Base-by-base conservation (phyloP, 192 early-diverging fungal genomes). In the Coemansia javaensis region DNA sequence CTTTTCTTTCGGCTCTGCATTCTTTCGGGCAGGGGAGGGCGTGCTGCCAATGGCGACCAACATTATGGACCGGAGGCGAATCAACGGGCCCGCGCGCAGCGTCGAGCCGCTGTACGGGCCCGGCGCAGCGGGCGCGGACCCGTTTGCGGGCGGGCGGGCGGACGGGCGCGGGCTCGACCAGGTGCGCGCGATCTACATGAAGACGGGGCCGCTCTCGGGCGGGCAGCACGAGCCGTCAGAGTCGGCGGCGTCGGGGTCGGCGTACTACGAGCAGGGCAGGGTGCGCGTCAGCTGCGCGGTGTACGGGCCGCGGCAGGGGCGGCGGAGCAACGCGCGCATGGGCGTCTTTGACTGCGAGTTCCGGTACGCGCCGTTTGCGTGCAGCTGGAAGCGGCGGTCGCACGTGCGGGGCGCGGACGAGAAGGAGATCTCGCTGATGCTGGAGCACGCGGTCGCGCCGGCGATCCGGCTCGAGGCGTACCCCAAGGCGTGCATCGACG, bases 251-350 rank as follows among this genome's bases (percentile, higher is more conserved):
- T 74, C 70, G 1, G 76, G 76, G 4, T 69, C 70, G 0, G 76
- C 76, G 7, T 78, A 69, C 36, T 74, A 54, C 23, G 76, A 78
- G 44, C 76, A 78, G 25, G 65, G 62, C 23, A 64, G 65, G 18
- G 69, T 69, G 18, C 69, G 76, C 35, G 42, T 78, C 36, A 66
- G 70, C 57, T 78, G 76, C 43, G 76, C 68, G 9, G 51, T 78
- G 18, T 74, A 78, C 30, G 70, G 70, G 1, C 76, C 70, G 9
- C 69, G 70, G 32, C 57, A 63, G 35, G 69, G 53, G 31, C 65
- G 66, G 37, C 53, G 59, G 27, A 65, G 57, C 57, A 63, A 63
- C 32, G 44, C 64, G 25, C 58, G 60, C 28, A 67, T 57, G 50
- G 66, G 55, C 23, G 56, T 48, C 17, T 76, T 76, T 15, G 56